Evolutionary conservation across 257 asterid species (phyloP), one percentile per base, ranked within the genome.

Genomic region (Gynochthodes officinalis): DNA sequence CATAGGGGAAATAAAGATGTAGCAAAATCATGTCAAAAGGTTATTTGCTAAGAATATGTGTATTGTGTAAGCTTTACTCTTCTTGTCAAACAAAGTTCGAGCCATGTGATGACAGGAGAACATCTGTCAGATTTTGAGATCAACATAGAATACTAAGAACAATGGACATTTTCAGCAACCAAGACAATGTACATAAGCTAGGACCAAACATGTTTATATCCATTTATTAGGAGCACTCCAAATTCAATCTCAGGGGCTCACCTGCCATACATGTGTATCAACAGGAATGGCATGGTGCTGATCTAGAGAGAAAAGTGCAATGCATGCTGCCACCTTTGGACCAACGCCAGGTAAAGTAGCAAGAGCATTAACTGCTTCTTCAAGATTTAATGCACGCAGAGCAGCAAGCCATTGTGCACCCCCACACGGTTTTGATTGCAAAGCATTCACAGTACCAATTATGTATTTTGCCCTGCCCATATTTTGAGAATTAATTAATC

Each of bases 211-310:
- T 39, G 49, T 18, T 37, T 37, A 7, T 54, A 18, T 18, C 44
- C 25, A 52, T 71, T 44, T 35, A 5, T 58, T 12, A 10, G 21
- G 60, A 52, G 30, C 57, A 43, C 1, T 60, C 2, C 7, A 5
- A 49, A 44, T n/a, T n/a, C 40, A 37, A 15, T 19, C 18, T 60
- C 60, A 67, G 73, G n/a, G 52, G 64, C 81, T 78, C 67, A 94
- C 99, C 97, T 89, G 69, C 99, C 99, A 95, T 63, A 92, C 99
- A 61, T 95, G 99, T 55, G 97, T 95, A 79, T 95, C 99, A 19
- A 95, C 98, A 10, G 99, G 99, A 78, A 95, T 87, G 57, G 98
- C 95, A 52, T 90, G 97, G 80, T 95, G 99, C 74, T 95, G 96
- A 80, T 95, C 99, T 50, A 95, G 84, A 37, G 98, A 82, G 84